Percentiles rank a stretch among this genome's conserved stretches.
Conservation (phyloP, 768 basidiomycete genomes). For the Xerocomus brunneocitrinus region DNA sequence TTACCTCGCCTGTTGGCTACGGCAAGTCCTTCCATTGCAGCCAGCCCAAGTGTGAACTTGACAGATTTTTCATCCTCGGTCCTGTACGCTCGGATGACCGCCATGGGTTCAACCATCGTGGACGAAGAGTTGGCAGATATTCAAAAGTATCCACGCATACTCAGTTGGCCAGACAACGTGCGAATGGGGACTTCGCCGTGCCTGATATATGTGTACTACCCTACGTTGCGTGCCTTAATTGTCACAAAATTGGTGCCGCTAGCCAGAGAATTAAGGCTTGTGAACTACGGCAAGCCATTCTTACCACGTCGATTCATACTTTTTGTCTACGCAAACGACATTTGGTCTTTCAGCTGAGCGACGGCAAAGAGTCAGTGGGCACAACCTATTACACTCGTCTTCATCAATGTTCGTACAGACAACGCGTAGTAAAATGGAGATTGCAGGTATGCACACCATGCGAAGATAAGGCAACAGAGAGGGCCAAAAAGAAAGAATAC, state of each 20-base stretch:
- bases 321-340: too few species aligned
- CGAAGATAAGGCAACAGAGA: constrained; percentile 30
- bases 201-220: too few species aligned
- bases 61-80: constrained; percentile 53
- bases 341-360: background rate
- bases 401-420: constrained; percentile 49
- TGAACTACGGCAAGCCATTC: too few species aligned
- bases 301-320: too few species aligned
- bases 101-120: constrained; percentile 39
- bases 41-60: constrained; percentile 61
- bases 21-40: constrained; percentile 63
- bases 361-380: constrained; percentile 1
- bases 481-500: constrained; percentile 50
- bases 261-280: too few species aligned
- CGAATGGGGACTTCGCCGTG: too few species aligned
- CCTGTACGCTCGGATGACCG: constrained; percentile 50
- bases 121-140: background rate
- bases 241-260: too few species aligned
- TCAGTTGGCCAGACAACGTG: too few species aligned
- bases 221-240: too few species aligned
- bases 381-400: constrained; percentile 28
- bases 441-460: constrained; percentile 33
- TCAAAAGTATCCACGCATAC: background rate
- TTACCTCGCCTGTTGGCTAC: constrained; percentile 59
- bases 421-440: constrained; percentile 34